Evolutionary conservation across 1,139 yeast genomes (phyloP), one percentile per base, ranked within the genome.

Genomic region (Sugiyamaella xylanicola): DNA sequence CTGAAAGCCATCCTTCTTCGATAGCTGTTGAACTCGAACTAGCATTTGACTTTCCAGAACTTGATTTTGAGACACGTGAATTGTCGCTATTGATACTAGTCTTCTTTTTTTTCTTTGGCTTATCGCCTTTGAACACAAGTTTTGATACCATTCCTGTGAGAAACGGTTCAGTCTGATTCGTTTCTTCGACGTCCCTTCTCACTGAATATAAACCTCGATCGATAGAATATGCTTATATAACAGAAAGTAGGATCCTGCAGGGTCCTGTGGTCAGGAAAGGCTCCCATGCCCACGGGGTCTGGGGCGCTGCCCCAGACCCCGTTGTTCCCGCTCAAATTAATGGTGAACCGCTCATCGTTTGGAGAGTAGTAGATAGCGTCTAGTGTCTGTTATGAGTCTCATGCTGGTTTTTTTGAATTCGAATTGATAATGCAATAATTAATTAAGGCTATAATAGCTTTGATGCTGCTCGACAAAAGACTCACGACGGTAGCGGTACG

Each of bases 121-220:
- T 71, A 46, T 76, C 79, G 16, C 79, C 78, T 61, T 78, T 78
- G 64, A 77, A 77, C 1, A 65, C 59, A 13, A 78, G 68, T 57
- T 74, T 76, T 1, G 78, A 69, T 0, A 75, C 80, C 81, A 78
- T 76, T 9, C n/a, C 16, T 27, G 11, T 7, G 11, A 8, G 7
- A 35, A 13, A 4, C 5, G 5, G 39, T 35, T 15, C 13, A 35
- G n/a, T 15, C 5, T 35, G 7, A 35, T 13, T 35, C n/a, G n/a
- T 11, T 27, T n/a, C n/a, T n/a, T n/a, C n/a, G n/a, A n/a, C n/a
- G n/a, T n/a, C n/a, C n/a, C n/a, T n/a, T n/a, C n/a, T 11, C 32
- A 11, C 9, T 11, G 32, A 27, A 27, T 27, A 11, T 27, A 7
- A 25, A 25, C 29, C 29, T 25, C 29, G 29, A 25, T 15, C 4